phyloP scores from a whole-genome alignment of 495 filamentous ascomycete species.

The Lasiosphaeria miniovina region DNA sequence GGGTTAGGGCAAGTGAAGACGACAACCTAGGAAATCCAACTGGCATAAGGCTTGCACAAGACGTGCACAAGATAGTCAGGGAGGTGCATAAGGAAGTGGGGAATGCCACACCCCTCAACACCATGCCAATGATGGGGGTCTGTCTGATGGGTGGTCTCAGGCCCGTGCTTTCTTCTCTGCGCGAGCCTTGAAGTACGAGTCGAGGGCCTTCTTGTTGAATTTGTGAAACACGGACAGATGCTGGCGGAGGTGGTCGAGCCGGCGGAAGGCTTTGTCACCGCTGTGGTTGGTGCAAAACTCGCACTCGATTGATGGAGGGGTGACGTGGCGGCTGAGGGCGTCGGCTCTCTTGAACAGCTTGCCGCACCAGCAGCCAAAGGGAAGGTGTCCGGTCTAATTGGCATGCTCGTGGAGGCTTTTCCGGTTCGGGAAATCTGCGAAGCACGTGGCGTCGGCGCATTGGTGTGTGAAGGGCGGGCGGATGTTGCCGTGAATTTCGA shows the following conservation, averaged over 20 bases:
- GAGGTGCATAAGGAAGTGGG: too few relatives aligned
- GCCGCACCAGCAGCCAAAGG: neutral
- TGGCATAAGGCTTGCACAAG: too few relatives aligned
- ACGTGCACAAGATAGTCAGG: too few relatives aligned
- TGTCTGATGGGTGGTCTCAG: too few relatives aligned
- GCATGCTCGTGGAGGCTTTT: neutral
- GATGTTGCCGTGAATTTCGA: too few relatives aligned
- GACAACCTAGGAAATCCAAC: too few relatives aligned
- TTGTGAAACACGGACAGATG: conserved; percentile 3
- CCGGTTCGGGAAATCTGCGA: neutral
- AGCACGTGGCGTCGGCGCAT: neutral
- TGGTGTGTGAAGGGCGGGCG: neutral
- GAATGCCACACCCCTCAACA: too few relatives aligned
- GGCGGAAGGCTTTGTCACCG: neutral
- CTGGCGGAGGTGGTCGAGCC: conserved; percentile 1
- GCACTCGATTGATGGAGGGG: neutral
- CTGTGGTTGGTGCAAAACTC: neutral
- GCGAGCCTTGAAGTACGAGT: neutral
- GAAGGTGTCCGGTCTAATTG: neutral
- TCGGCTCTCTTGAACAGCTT: neutral
- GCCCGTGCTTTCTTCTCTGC: too few relatives aligned
- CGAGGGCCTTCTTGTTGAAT: neutral
- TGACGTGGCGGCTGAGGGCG: neutral
- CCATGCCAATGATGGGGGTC: too few relatives aligned
- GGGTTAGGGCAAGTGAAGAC: too few relatives aligned